phyloP scores from a whole-genome alignment of 331 rosid genomes.

The Rosa hybrid region DNA sequence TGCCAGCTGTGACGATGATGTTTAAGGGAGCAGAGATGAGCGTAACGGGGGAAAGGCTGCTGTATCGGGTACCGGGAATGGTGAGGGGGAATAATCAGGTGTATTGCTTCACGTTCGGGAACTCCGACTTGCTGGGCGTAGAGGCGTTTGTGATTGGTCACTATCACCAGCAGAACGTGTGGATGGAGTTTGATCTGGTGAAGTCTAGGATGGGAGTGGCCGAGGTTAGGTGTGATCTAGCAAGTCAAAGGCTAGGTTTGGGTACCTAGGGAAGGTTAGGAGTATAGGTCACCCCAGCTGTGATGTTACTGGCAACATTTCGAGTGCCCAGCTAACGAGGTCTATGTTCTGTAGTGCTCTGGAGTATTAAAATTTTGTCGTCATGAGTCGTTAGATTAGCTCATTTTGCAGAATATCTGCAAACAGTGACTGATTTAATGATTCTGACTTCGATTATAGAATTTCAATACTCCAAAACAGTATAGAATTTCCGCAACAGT shows the following conservation, averaged over 20 bases:
- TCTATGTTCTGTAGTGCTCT: not conserved
- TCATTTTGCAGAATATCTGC: no score
- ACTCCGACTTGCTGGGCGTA: conserved; percentile 62
- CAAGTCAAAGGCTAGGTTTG: conserved; percentile 48
- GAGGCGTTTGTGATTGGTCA: conserved; percentile 80
- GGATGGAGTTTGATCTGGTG: conserved; percentile 80
- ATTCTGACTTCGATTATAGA: no score
- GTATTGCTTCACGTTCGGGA: conserved; percentile 78
- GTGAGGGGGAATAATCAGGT: conserved; percentile 48
- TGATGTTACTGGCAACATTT: no score
- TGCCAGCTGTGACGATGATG: conserved; percentile 60
- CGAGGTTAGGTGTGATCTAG: conserved; percentile 50
- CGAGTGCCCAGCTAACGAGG: no score
- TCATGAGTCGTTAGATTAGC: no score
- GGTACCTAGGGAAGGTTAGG: conserved; percentile 7
- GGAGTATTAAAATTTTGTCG: not conserved
- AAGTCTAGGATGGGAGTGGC: conserved; percentile 74
- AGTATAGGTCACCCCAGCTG: no score
- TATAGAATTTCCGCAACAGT: not conserved
- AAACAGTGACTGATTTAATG: no score
- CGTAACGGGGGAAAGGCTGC: conserved; percentile 50
- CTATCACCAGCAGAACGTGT: conserved; percentile 78
- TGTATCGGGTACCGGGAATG: conserved; percentile 62
- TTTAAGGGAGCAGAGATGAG: conserved; percentile 73
- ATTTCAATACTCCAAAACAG: not conserved